Conservation (phyloP, 1,139 yeast species). For the Meyerozyma smithsonii region DNA sequence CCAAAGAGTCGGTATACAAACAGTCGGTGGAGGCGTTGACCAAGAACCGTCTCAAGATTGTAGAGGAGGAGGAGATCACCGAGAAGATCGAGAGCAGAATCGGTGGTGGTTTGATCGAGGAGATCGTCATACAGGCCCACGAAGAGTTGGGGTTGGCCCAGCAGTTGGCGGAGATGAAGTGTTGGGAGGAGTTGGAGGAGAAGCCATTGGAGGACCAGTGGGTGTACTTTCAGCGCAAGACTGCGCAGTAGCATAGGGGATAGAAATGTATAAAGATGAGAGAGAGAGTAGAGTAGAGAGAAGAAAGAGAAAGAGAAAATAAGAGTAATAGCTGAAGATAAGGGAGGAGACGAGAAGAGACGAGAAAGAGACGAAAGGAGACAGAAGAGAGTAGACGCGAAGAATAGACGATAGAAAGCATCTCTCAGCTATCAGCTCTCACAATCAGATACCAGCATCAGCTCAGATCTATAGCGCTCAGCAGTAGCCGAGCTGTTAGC, state of each 20-base stretch:
- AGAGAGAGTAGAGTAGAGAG: not conserved
- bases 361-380: not conserved
- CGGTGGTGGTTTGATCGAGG: conserved; percentile 84
- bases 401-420: no score
- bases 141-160: conserved; percentile 71
- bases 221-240: conserved; percentile 44
- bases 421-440: no score
- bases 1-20: conserved; percentile 67
- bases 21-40: conserved; percentile 75
- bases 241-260: not conserved
- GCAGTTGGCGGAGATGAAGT: conserved; percentile 63
- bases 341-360: not conserved
- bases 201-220: conserved; percentile 71
- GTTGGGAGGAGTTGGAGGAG: conserved; percentile 64
- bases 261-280: not conserved
- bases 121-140: conserved; percentile 74
- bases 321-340: not conserved
- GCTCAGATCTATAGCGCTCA: no score
- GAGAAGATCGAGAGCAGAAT: conserved; percentile 69
- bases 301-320: not conserved
- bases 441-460: no score
- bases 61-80: conserved; percentile 57
- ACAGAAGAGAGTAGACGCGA: not conserved
- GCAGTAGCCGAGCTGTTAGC: no score
- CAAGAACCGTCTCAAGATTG: conserved; percentile 62